phyloP scores from a whole-genome alignment of 2,329 filamentous ascomycete species.

The Teratosphaeria destructans region DNA sequence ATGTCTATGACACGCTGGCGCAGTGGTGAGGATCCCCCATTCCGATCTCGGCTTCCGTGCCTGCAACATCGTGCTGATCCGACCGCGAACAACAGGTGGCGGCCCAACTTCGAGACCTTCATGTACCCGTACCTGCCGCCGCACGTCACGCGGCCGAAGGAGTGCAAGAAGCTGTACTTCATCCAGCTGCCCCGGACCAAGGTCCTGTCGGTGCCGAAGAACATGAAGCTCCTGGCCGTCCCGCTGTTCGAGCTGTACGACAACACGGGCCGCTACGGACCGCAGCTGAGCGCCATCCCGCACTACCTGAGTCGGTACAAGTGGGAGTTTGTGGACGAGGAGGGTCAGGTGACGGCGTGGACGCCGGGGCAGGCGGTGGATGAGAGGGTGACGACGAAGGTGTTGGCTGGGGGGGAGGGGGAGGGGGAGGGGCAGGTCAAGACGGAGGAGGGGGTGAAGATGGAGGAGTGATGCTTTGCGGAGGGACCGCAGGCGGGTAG shows the following conservation, averaged over 20 bases:
- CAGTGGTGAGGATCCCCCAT: slow-evolving; percentile 55
- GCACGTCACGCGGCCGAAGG: slow-evolving; percentile 91
- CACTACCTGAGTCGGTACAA: slow-evolving; percentile 92
- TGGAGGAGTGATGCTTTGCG: slow-evolving; percentile 2
- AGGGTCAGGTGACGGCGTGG: slow-evolving; percentile 61
- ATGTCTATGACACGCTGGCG: slow-evolving; percentile 85
- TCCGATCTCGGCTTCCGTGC: background rate
- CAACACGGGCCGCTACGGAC: slow-evolving; percentile 88
- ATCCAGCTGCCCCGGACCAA: slow-evolving; percentile 90
- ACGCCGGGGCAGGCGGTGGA: slow-evolving; percentile 22
- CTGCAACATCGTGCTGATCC: background rate
- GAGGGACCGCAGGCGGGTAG: background rate
- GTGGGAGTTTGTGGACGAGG: slow-evolving; percentile 94
- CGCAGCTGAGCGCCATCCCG: slow-evolving; percentile 90
- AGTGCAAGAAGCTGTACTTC: slow-evolving; percentile 98
- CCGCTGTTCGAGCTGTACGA: slow-evolving; percentile 97
- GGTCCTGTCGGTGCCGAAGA: slow-evolving; percentile 92
- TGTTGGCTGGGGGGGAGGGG: slow-evolving; percentile 21
- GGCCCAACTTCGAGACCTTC: slow-evolving; percentile 98
- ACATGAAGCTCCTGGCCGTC: slow-evolving; percentile 97
- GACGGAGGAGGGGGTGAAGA: slow-evolving; percentile 5
- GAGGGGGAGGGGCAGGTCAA: background rate
- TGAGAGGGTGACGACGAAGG: slow-evolving; percentile 21
- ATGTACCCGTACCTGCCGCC: slow-evolving; percentile 98
- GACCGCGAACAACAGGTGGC: slow-evolving; percentile 44